These are phyloP conservation scores for Arthrobotrys iridis DNA, from an alignment of 2,329 filamentous ascomycete genomes.

Conservation along the genomic window DNA sequence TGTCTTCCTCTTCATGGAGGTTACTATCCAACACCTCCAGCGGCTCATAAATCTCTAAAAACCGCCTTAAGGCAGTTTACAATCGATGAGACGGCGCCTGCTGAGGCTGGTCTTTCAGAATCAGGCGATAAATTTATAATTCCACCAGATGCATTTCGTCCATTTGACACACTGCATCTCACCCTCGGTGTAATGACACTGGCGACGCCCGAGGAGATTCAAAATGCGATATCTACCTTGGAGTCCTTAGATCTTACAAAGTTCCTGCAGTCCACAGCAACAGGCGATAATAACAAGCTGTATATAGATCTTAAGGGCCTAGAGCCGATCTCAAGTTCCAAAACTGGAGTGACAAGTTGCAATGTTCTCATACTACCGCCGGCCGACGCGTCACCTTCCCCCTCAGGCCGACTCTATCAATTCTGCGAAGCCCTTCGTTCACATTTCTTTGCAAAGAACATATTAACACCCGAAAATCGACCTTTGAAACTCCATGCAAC, in stretches of 20 bases:
- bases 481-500: conserved; percentile 87
- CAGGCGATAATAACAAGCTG: neutral
- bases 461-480: conserved; percentile 70
- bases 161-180: conserved; percentile 81
- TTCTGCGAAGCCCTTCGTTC: conserved; percentile 70
- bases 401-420: conserved; percentile 4
- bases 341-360: conserved; percentile 62
- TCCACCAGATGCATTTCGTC: conserved; percentile 75
- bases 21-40: conserved; percentile 67
- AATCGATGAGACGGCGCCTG: conserved; percentile 65
- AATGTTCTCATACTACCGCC: conserved; percentile 73
- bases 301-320: conserved; percentile 37
- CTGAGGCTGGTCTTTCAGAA: conserved; percentile 58
- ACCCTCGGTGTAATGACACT: conserved; percentile 81
- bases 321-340: neutral
- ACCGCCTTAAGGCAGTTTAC: conserved; percentile 71
- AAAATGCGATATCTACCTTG: conserved; percentile 17
- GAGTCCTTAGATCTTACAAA: conserved; percentile 24
- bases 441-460: conserved; percentile 67
- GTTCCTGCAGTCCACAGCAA: neutral
- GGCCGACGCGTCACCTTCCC: conserved; percentile 62
- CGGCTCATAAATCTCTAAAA: conserved; percentile 59
- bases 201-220: neutral
- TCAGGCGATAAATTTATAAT: conserved; percentile 63
- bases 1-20: conserved; percentile 76